phyloP scores from a whole-genome alignment of 805 yeast genomes.

The Yamadazyma scolyti region DNA sequence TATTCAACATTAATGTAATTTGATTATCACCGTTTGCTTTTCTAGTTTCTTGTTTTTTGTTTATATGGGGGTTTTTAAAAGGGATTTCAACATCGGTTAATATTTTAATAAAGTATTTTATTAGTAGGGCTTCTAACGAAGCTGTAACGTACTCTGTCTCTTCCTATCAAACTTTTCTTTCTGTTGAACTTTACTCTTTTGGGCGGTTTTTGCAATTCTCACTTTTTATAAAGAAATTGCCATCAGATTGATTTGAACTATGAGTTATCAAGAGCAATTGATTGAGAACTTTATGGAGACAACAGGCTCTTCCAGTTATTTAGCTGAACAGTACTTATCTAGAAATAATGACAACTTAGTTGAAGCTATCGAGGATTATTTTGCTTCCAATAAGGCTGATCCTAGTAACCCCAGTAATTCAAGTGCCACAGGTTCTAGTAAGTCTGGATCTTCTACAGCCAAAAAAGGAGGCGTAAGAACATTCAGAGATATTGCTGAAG shows the following conservation, averaged over 20 bases:
- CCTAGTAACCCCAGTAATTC: too few relatives aligned
- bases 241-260: background rate
- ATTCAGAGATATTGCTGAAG: slow-evolving; percentile 37
- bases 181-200: too few relatives aligned
- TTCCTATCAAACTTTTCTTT: too few relatives aligned
- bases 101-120: too few relatives aligned
- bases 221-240: background rate
- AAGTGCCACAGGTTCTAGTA: slow-evolving; percentile 5
- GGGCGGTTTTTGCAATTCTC: background rate
- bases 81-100: slow-evolving; percentile 51
- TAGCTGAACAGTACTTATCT: slow-evolving; percentile 38
- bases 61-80: slow-evolving; percentile 31
- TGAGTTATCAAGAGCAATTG: slow-evolving; percentile 18
- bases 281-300: slow-evolving; percentile 34
- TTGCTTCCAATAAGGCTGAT: slow-evolving; percentile 17
- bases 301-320: slow-evolving; percentile 28
- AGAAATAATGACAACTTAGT: slow-evolving; percentile 35
- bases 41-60: slow-evolving; percentile 12
- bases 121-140: too few relatives aligned
- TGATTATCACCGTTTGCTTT: slow-evolving; percentile 9
- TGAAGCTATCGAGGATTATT: slow-evolving; percentile 40
- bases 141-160: background rate
- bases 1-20: slow-evolving; percentile 50
- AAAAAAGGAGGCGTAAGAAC: slow-evolving; percentile 22
- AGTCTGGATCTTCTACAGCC: background rate